These are phyloP conservation scores for Ormosia emarginata DNA, from an alignment of 306 rosid species.

Conservation along the genomic window DNA sequence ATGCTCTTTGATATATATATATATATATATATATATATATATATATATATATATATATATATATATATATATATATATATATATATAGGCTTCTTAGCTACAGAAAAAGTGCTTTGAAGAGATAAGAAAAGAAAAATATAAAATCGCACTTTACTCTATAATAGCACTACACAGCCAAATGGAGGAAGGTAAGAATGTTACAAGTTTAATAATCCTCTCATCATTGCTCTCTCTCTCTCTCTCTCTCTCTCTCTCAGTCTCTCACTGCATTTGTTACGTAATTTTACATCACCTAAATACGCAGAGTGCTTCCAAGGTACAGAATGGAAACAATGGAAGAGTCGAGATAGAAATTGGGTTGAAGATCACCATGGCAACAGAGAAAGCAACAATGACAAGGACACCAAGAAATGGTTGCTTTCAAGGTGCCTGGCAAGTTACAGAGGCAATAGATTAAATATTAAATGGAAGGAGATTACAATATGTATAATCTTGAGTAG, in stretches of 20 bases:
- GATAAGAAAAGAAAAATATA: not conserved
- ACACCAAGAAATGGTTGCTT: constrained; percentile 9
- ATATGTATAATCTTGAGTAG: not conserved
- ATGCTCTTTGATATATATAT: not conserved
- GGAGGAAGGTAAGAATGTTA: constrained; percentile 25
- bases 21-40: too few species aligned
- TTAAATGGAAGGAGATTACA: not conserved
- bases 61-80: too few species aligned
- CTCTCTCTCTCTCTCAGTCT: not conserved
- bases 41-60: too few species aligned
- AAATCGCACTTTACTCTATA: not conserved
- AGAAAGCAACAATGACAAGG: constrained; percentile 21
- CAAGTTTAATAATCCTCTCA: not conserved
- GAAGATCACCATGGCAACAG: not conserved
- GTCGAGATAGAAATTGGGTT: constrained; percentile 17
- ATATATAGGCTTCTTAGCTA: not conserved
- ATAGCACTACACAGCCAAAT: not conserved
- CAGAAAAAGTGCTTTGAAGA: not conserved
- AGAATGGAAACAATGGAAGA: constrained; percentile 9
- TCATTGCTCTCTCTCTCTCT: not conserved
- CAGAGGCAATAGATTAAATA: not conserved
- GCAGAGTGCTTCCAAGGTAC: not conserved
- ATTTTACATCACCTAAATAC: not conserved
- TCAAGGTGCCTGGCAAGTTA: constrained; percentile 1
- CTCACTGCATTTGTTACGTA: not conserved